Percentiles rank a stretch among this genome's conserved stretches.
Evolutionary conservation across 1,284 basidiomycete genomes (phyloP).

Genomic region (Vanrija sp.): DNA sequence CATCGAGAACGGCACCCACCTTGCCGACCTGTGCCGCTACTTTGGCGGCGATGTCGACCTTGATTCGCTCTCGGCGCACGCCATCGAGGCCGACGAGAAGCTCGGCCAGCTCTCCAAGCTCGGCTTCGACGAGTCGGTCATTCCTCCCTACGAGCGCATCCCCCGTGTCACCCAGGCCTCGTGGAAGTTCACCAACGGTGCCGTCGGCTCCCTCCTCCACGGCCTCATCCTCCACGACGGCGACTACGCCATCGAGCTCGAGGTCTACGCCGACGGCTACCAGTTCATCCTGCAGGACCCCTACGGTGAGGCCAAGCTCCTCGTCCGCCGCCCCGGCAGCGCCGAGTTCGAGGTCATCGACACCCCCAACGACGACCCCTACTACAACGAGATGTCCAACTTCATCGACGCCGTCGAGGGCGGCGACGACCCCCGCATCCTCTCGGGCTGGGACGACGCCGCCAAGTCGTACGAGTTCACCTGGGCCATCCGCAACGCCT

Average conservation of each 20-base stretch:
- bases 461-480: conserved; percentile 71
- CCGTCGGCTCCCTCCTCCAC: conserved; percentile 44
- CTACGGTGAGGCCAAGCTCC: conserved; percentile 45
- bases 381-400: conserved; percentile 47
- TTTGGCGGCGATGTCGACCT: conserved; percentile 56
- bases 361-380: conserved; percentile 48
- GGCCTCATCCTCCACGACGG: conserved; percentile 35
- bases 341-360: conserved; percentile 26
- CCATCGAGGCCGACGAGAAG: conserved; percentile 45
- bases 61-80: conserved; percentile 46
- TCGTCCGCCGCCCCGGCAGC: conserved; percentile 44
- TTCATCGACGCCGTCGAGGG: conserved; percentile 48
- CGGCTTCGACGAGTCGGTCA: conserved; percentile 51
- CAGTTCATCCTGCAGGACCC: conserved; percentile 47
- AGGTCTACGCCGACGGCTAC: conserved; percentile 43
- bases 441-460: conserved; percentile 61
- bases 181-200: conserved; percentile 48
- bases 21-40: conserved; percentile 50
- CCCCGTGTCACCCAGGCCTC: conserved; percentile 49
- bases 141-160: conserved; percentile 43
- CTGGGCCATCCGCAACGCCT: conserved; percentile 34
- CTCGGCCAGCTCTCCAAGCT: conserved; percentile 51
- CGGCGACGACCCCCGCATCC: conserved; percentile 35
- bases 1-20: conserved; percentile 56
- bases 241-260: conserved; percentile 44